A percentile compares a stretch with the other conserved stretches of the same genome.
These are phyloP conservation scores for Moesziomyces sp. DNA, from an alignment of 1,284 basidiomycete genomes.

Conservation along the genomic window DNA sequence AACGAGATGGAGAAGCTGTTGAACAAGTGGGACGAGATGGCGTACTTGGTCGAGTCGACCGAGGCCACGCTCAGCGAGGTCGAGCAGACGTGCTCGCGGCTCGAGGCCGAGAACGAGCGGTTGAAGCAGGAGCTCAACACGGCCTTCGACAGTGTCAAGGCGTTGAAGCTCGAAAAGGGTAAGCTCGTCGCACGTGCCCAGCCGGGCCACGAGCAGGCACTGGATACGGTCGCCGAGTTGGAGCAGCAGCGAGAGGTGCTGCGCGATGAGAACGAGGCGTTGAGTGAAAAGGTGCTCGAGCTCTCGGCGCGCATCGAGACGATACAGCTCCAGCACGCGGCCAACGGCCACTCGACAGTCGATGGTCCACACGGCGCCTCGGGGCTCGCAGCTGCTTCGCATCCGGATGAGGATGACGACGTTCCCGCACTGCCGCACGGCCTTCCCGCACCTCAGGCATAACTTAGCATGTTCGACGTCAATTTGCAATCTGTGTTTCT, in stretches of 20 bases:
- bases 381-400: too few species aligned
- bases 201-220: background rate
- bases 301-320: slow-evolving; percentile 23
- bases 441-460: too few species aligned
- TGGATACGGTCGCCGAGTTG: background rate
- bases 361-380: too few species aligned
- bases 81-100: slow-evolving; percentile 7
- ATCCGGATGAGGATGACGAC: too few species aligned
- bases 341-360: too few species aligned
- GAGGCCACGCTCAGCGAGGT: slow-evolving; percentile 36
- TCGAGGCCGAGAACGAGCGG: slow-evolving; percentile 35
- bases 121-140: slow-evolving; percentile 24
- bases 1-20: slow-evolving; percentile 59
- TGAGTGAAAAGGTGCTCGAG: slow-evolving; percentile 16
- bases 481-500: too few species aligned
- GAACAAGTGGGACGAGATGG: slow-evolving; percentile 57
- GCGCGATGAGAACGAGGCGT: slow-evolving; percentile 7
- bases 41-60: slow-evolving; percentile 50
- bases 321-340: background rate
- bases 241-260: slow-evolving; percentile 18
- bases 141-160: slow-evolving; percentile 1
- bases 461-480: too few species aligned
- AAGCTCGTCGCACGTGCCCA: slow-evolving; percentile 5
- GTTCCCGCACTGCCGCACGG: too few species aligned
- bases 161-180: slow-evolving; percentile 21